Conservation (phyloP, 2,329 filamentous ascomycete genomes). For the Aspergillus texensis region DNA sequence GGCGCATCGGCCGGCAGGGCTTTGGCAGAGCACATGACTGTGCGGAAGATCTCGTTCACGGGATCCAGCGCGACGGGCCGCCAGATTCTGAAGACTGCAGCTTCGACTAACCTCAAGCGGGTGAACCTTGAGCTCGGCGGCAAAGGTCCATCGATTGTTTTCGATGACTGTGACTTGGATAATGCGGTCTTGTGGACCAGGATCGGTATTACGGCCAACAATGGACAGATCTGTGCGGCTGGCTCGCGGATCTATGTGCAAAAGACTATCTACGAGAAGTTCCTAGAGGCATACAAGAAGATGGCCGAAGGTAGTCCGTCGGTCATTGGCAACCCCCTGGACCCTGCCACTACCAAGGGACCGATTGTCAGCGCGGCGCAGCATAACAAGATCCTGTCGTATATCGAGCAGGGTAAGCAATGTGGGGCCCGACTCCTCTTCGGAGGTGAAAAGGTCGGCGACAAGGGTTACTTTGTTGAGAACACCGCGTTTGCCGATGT, state of each 20-base stretch:
- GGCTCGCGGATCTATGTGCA: constrained; percentile 39
- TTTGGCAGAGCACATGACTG: constrained; percentile 31
- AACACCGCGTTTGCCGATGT: constrained; percentile 60
- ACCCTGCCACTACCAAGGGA: constrained; percentile 25
- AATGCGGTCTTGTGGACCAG: constrained; percentile 35
- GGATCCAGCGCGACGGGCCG: constrained; percentile 33
- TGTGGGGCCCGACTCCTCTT: constrained; percentile 25
- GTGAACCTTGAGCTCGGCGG: constrained; percentile 40
- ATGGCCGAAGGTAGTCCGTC: constrained; percentile 57
- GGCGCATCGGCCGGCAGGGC: constrained; percentile 56
- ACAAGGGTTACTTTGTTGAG: constrained; percentile 64
- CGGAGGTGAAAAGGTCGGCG: constrained; percentile 25
- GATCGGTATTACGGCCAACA: constrained; percentile 33
- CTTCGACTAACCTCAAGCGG: constrained; percentile 37
- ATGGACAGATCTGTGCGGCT: constrained; percentile 37
- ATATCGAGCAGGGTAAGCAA: constrained; percentile 26
- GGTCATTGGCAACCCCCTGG: constrained; percentile 25
- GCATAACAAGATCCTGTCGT: constrained; percentile 27
- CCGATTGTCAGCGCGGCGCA: constrained; percentile 26
- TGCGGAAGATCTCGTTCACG: constrained; percentile 40
- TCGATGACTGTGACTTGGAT: constrained; percentile 37
- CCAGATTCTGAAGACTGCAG: constrained; percentile 31
- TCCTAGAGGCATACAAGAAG: constrained; percentile 39
- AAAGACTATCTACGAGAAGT: constrained; percentile 33
- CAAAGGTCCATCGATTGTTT: constrained; percentile 38